Percentiles rank a stretch among this genome's conserved stretches.
These are phyloP conservation scores for Aspergillus unguis DNA, from an alignment of 2,329 filamentous ascomycete genomes.

Conservation along the genomic window DNA sequence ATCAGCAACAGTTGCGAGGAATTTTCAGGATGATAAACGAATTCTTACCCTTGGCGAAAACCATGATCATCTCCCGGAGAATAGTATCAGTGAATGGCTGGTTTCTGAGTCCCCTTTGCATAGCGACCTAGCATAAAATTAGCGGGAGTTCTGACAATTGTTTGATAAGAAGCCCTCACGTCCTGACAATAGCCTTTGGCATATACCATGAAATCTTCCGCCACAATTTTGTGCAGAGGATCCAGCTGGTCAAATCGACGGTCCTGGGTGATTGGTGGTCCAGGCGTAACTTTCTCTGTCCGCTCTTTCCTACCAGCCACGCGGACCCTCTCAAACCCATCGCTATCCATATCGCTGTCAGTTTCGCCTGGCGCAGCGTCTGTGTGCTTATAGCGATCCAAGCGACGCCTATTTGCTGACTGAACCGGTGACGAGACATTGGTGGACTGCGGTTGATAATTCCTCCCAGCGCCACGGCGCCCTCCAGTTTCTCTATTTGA, in stretches of 20 bases:
- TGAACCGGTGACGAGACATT: constrained; percentile 64
- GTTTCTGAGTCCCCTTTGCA: constrained; percentile 43
- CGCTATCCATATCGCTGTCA: constrained; percentile 40
- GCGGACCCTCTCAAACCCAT: constrained; percentile 44
- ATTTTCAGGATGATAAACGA: neutral
- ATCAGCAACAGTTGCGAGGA: constrained; percentile 11
- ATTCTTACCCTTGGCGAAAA: constrained; percentile 42
- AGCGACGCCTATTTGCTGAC: constrained; percentile 40
- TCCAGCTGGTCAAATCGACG: constrained; percentile 42
- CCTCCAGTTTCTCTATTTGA: constrained; percentile 37
- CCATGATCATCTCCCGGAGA: constrained; percentile 49
- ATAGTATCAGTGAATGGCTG: constrained; percentile 47
- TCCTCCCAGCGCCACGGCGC: constrained; percentile 33
- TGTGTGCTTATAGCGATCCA: constrained; percentile 25
- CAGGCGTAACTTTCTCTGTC: constrained; percentile 31
- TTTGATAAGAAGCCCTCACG: constrained; percentile 24
- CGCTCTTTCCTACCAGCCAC: constrained; percentile 30
- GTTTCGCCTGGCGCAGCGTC: constrained; percentile 22
- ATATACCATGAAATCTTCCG: constrained; percentile 47
- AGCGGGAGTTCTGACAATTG: constrained; percentile 2
- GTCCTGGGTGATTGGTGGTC: constrained; percentile 48
- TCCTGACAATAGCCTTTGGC: constrained; percentile 44
- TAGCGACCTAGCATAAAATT: constrained; percentile 36
- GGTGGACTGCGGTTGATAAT: constrained; percentile 59
- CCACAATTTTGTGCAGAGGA: constrained; percentile 42